Conservation (phyloP, 2,329 filamentous ascomycete genomes). For the Fusarium nurragi region DNA sequence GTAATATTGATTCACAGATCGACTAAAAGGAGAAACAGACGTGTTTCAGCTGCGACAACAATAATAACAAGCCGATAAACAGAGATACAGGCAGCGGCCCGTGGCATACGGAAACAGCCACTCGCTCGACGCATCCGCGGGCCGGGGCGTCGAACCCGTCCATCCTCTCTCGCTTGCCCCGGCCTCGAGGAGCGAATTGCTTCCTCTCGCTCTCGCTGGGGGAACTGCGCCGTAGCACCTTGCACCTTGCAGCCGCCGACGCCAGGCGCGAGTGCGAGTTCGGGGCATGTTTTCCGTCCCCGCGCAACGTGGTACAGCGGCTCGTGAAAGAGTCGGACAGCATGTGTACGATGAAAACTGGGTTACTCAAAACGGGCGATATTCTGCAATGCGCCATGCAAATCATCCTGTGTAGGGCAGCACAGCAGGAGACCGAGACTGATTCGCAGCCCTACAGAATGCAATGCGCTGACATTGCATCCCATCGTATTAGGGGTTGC, state of each 20-base stretch:
- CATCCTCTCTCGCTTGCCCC: conserved; percentile 39
- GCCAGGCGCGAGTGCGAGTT: conserved; percentile 19
- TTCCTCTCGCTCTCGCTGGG: conserved; percentile 23
- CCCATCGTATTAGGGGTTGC: conserved; percentile 10
- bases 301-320: conserved; percentile 37
- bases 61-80: too few species aligned
- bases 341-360: neutral
- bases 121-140: conserved; percentile 25
- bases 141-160: conserved; percentile 34
- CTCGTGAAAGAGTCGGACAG: conserved; percentile 30
- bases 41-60: conserved; percentile 6
- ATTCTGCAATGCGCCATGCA: conserved; percentile 5
- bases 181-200: conserved; percentile 40
- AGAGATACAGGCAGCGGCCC: conserved; percentile 15
- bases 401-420: conserved; percentile 1
- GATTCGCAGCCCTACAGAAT: conserved; percentile 35
- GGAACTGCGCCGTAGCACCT: conserved; percentile 33
- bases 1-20: conserved; percentile 1
- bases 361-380: conserved; percentile 1
- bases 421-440: neutral
- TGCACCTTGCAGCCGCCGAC: conserved; percentile 11
- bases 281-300: conserved; percentile 24
- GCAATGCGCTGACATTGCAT: conserved; percentile 12
- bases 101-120: conserved; percentile 6
- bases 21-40: neutral